phyloP scores from a whole-genome alignment of 108 stramenopile genomes.

The Cyclotella atomus region DNA sequence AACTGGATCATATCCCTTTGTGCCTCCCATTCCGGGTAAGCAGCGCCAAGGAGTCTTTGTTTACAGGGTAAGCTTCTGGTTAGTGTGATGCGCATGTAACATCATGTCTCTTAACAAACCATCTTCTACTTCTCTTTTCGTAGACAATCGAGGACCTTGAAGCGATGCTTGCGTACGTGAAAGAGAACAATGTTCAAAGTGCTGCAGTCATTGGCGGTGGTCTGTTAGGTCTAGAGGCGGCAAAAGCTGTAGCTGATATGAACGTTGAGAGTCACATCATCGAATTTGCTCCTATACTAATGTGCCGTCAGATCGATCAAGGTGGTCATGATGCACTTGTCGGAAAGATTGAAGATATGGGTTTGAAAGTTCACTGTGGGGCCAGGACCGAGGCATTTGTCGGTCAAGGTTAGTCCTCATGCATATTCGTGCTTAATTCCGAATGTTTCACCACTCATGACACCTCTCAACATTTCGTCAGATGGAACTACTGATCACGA shows the following conservation, averaged over 20 bases:
- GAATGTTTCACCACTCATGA: not conserved
- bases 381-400: conserved; percentile 92
- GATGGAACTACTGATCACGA: conserved; percentile 86
- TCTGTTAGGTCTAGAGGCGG: conserved; percentile 86
- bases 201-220: conserved; percentile 97
- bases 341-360: conserved; percentile 91
- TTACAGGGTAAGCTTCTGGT: conserved; percentile 78
- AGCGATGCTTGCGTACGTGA: conserved; percentile 84
- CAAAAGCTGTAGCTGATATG: conserved; percentile 92
- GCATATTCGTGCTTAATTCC: too few species aligned
- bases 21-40: conserved; percentile 93
- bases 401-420: conserved; percentile 35
- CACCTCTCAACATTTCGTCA: not conserved
- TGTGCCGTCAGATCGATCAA: conserved; percentile 95
- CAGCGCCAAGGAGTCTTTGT: conserved; percentile 93
- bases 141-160: conserved; percentile 94
- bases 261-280: conserved; percentile 89
- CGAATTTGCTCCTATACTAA: conserved; percentile 92
- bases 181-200: conserved; percentile 78
- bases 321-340: conserved; percentile 93
- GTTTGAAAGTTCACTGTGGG: conserved; percentile 90
- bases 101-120: not conserved
- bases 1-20: conserved; percentile 94
- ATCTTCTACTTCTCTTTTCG: too few species aligned
- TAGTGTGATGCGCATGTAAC: not conserved